phyloP scores from a whole-genome alignment of 1,284 basidiomycete genomes.

The Retiboletus flavoniger region DNA sequence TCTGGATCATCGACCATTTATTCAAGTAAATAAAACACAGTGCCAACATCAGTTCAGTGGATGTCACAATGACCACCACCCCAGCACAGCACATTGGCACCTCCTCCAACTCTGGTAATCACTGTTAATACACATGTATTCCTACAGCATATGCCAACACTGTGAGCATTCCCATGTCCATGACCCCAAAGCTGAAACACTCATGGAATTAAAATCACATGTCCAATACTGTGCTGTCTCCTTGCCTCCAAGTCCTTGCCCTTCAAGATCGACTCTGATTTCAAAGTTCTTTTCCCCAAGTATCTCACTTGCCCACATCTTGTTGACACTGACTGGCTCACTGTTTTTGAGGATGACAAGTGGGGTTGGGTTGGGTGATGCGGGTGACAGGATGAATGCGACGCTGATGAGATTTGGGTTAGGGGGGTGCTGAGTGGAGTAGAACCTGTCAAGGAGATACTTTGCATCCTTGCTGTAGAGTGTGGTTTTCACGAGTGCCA shows the following conservation, averaged over 20 bases:
- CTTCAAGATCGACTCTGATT: conserved; percentile 79
- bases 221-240: conserved; percentile 91
- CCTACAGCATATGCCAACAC: conserved; percentile 36
- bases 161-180: conserved; percentile 2
- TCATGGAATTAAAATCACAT: conserved; percentile 93
- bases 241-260: conserved; percentile 50
- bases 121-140: conserved; percentile 67
- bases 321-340: conserved; percentile 88
- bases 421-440: conserved; percentile 62
- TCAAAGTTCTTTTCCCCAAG: conserved; percentile 83
- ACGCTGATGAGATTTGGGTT: conserved; percentile 84
- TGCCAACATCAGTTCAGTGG: background rate
- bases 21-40: background rate
- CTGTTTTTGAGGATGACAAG: conserved; percentile 83
- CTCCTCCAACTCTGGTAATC: conserved; percentile 57
- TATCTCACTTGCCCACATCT: conserved; percentile 82
- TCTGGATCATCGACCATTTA: background rate
- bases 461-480: conserved; percentile 97
- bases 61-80: no score
- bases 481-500: conserved; percentile 93
- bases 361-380: conserved; percentile 44
- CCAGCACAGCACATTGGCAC: background rate
- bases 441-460: conserved; percentile 91
- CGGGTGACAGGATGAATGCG: conserved; percentile 68
- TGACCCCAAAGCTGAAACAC: conserved; percentile 34